Percentiles rank a stretch among this genome's conserved stretches.
Evolutionary conservation across 2,329 filamentous ascomycete species (phyloP).

Genomic region (Tolypocladium endophyticum): DNA sequence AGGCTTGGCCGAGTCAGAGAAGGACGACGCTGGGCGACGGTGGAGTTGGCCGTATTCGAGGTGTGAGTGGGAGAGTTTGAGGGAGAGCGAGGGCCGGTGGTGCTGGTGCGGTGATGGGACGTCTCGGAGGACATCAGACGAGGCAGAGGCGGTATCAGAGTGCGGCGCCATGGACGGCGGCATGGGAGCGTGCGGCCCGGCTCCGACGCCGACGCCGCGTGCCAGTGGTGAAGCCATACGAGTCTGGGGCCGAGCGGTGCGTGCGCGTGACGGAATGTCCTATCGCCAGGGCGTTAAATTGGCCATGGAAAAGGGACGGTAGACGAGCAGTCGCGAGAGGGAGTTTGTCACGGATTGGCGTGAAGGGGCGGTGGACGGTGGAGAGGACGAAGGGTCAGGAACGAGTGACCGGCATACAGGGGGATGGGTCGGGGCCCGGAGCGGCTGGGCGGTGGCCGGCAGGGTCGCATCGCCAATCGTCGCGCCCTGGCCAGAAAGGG

Average conservation of each 20-base stretch:
- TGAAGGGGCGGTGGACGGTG: neutral
- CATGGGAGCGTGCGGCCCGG: neutral
- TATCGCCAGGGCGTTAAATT: constrained; percentile 8
- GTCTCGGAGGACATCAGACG: constrained; percentile 18
- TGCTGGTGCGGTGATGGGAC: constrained; percentile 2
- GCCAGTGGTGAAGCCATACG: constrained; percentile 10
- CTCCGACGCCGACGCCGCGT: neutral
- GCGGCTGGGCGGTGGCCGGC: neutral
- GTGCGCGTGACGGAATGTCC: constrained; percentile 6
- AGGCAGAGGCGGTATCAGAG: constrained; percentile 28
- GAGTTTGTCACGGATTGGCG: neutral
- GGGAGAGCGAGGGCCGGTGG: constrained; percentile 12
- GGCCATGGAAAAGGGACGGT: constrained; percentile 8
- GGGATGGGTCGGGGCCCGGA: neutral
- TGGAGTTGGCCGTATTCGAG: constrained; percentile 3
- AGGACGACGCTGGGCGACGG: neutral
- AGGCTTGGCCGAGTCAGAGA: neutral
- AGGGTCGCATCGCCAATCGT: neutral
- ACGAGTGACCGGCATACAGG: neutral
- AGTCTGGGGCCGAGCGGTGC: constrained; percentile 5
- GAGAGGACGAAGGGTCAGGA: neutral
- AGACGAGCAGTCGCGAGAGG: neutral
- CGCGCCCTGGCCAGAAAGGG: neutral
- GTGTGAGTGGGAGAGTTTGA: constrained; percentile 10
- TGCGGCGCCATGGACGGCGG: constrained; percentile 7